phyloP scores from a whole-genome alignment of 495 filamentous ascomycete genomes.

The Aspergillus carlsbadensis region DNA sequence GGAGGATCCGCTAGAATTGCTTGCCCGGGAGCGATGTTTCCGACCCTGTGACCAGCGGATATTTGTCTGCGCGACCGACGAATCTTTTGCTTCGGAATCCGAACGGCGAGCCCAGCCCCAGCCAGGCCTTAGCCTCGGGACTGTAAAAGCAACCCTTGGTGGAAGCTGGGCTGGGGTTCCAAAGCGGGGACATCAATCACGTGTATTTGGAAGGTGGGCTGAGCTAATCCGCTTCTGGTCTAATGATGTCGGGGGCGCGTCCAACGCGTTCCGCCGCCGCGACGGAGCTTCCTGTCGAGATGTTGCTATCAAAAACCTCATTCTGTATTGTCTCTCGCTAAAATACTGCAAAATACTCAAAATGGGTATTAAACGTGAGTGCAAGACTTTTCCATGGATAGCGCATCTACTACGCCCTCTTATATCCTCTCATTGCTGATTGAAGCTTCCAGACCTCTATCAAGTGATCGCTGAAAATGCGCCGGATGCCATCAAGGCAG shows the following conservation, averaged over 20 bases:
- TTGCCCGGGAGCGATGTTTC: neutral
- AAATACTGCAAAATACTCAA: neutral
- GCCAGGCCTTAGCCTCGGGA: neutral
- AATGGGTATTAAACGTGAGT: conserved; percentile 88
- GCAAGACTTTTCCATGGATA: neutral
- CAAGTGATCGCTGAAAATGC: conserved; percentile 88
- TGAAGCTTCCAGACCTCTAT: conserved; percentile 58
- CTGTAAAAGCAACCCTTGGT: neutral
- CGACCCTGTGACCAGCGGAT: neutral
- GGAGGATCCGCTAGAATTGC: conserved; percentile 8
- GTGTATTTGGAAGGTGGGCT: conserved; percentile 1
- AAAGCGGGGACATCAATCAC: conserved; percentile 17
- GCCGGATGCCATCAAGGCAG: conserved; percentile 89
- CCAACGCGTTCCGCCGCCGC: conserved; percentile 30
- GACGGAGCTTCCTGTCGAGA: neutral
- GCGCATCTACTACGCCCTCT: neutral
- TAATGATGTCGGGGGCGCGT: conserved; percentile 35
- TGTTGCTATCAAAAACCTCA: neutral
- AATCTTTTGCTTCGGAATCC: conserved; percentile 2
- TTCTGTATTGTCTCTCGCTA: conserved; percentile 3
- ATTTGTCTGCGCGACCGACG: conserved; percentile 13
- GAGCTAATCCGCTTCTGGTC: conserved; percentile 29
- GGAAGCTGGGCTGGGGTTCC: neutral
- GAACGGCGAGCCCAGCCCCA: too few relatives aligned
- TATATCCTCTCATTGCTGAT: conserved; percentile 12